Base-by-base conservation (phyloP, 108 stramenopile genomes). In the Mediolabrus comicus region DNA sequence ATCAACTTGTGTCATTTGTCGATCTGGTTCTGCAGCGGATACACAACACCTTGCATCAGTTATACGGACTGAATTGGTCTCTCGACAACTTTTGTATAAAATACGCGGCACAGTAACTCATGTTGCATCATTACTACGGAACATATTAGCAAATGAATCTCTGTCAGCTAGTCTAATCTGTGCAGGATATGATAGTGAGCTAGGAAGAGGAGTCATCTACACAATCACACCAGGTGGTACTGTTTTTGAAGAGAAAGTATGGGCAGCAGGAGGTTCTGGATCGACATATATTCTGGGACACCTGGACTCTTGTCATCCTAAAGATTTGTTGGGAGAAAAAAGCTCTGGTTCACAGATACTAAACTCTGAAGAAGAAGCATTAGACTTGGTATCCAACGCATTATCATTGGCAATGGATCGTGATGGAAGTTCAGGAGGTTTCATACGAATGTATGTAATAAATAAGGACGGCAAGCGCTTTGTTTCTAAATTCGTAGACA, bases 1-100 rank as follows among this genome's bases (percentile, higher is more conserved):
- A 59, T 80, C 79, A 2, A 83, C 86, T n/a, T 89, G 86, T 72
- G 82, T 88, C 31, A 65, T 95, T 25, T 86, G 87, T 52, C 86
- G 93, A 38, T 90, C 89, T 6, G 93, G 93, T 6, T 90, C 88
- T 75, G 90, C 93, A 6, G 90, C 93, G 27, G 90, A 95, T 74
- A 95, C 93, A 1, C 93, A 95, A 67, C 69, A 64, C 54, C 67
- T 95, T 36, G 80, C 87, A 5, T 60, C 72, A 13, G 36, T 70
- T 9, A 70, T 86, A 3, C 64, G 71, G 31, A 49, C 65, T 16
- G 75, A 85, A 24, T 74, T 90, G 53, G 77, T 54, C 31, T 64
- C 76, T 53, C 75, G 84, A 34, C 75, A 65, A 33, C 72, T 78
- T 17, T 43, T 71, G 19, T 72, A 83, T 39, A 57, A 74, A 63